Evolutionary conservation across 2,329 filamentous ascomycete genomes (phyloP).

Genomic region (Beauveria sp.): DNA sequence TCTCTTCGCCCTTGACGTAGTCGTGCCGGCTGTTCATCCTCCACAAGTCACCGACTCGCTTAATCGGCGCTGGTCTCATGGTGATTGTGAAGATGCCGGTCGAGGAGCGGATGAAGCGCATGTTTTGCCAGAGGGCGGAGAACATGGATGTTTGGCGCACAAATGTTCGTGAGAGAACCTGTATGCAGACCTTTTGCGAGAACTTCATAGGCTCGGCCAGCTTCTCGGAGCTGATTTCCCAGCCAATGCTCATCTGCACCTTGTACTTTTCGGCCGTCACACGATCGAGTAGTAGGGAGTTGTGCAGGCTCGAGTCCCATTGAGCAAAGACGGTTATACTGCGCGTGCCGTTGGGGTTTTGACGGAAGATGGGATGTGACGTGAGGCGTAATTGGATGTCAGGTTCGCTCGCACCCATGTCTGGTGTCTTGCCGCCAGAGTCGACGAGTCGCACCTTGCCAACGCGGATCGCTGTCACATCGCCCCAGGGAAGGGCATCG

Average conservation of each 20-base stretch:
- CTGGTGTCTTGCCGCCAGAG: slow-evolving; percentile 74
- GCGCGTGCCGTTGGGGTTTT: slow-evolving; percentile 83
- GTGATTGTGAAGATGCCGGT: slow-evolving; percentile 80
- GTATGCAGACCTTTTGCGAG: slow-evolving; percentile 68
- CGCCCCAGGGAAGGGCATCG: slow-evolving; percentile 80
- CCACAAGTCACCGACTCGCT: slow-evolving; percentile 89
- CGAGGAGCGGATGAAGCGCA: slow-evolving; percentile 78
- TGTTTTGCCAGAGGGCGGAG: slow-evolving; percentile 76
- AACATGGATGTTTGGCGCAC: slow-evolving; percentile 83
- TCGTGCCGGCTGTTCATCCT: slow-evolving; percentile 90
- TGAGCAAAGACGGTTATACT: slow-evolving; percentile 83
- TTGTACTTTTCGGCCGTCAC: slow-evolving; percentile 88
- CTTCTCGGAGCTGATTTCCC: slow-evolving; percentile 78
- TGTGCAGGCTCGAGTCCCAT: slow-evolving; percentile 93
- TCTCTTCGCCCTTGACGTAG: slow-evolving; percentile 94
- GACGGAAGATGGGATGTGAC: slow-evolving; percentile 68
- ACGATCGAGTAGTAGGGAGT: slow-evolving; percentile 86
- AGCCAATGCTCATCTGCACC: slow-evolving; percentile 78
- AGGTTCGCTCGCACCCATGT: slow-evolving; percentile 62
- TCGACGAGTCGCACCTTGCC: slow-evolving; percentile 80
- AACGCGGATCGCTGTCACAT: slow-evolving; percentile 68
- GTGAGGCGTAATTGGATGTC: slow-evolving; percentile 73
- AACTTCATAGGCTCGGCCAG: slow-evolving; percentile 87
- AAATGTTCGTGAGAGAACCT: slow-evolving; percentile 77
- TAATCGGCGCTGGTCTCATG: slow-evolving; percentile 82